Conservation (phyloP, 2,329 filamentous ascomycete genomes). For the Apiospora marii region DNA sequence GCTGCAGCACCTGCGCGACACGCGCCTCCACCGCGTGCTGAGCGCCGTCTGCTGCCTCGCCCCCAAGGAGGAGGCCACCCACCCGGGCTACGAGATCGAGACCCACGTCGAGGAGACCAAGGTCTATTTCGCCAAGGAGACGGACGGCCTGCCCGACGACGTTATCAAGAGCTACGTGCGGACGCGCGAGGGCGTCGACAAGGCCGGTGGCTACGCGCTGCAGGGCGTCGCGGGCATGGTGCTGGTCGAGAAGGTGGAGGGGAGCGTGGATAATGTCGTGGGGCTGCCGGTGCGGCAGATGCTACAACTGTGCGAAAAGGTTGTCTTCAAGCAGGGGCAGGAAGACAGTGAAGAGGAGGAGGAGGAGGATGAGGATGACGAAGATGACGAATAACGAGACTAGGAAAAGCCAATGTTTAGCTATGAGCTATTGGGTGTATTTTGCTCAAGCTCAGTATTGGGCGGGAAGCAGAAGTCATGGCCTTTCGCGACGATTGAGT, state of each 20-base stretch:
- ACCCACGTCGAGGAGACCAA: slow-evolving; percentile 87
- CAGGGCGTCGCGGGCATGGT: slow-evolving; percentile 89
- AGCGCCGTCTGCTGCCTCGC: slow-evolving; percentile 87
- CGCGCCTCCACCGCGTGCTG: slow-evolving; percentile 79
- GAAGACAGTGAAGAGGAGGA: slow-evolving; percentile 61
- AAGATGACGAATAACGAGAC: background rate
- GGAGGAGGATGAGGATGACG: slow-evolving; percentile 34
- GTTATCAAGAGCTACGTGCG: slow-evolving; percentile 80
- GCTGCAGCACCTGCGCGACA: slow-evolving; percentile 83
- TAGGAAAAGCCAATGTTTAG: background rate
- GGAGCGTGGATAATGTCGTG: slow-evolving; percentile 92
- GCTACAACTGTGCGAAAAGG: slow-evolving; percentile 84
- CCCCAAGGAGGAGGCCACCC: slow-evolving; percentile 78
- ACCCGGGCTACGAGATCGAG: slow-evolving; percentile 86
- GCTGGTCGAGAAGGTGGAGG: slow-evolving; percentile 87
- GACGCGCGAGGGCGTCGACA: slow-evolving; percentile 92
- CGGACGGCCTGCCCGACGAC: slow-evolving; percentile 72
- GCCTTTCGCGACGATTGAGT: too few relatives aligned
- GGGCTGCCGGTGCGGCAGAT: slow-evolving; percentile 84
- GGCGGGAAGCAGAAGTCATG: background rate
- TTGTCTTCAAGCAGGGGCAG: slow-evolving; percentile 78
- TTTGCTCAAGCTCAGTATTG: background rate
- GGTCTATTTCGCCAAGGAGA: slow-evolving; percentile 81
- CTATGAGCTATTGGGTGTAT: background rate
- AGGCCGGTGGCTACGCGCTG: slow-evolving; percentile 94